A percentile compares a stretch with the other conserved stretches of the same genome.
These are phyloP conservation scores for Spinacia oleracea DNA, from an alignment of 179 eudicot genomes.

Conservation along the genomic window DNA sequence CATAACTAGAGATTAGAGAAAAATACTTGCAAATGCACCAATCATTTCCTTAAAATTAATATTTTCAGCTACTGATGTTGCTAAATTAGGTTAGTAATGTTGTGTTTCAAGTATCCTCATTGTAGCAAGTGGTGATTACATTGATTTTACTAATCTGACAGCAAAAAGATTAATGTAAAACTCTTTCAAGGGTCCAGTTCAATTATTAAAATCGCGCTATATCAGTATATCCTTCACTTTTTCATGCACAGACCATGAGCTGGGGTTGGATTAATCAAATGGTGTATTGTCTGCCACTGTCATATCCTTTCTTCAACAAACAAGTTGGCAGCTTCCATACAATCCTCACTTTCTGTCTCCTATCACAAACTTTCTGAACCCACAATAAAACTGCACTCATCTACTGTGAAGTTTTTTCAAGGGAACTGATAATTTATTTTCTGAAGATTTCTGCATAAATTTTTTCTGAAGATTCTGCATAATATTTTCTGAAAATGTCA, in stretches of 20 bases:
- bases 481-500: no score
- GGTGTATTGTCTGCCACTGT: conserved; percentile 71
- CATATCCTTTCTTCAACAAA: conserved; percentile 57
- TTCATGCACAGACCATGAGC: conserved; percentile 15
- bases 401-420: background rate
- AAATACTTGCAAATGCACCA: conserved; percentile 10
- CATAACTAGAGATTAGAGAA: background rate
- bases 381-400: conserved; percentile 22
- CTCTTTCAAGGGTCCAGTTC: conserved; percentile 7
- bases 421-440: conserved; percentile 19
- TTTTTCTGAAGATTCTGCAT: no score
- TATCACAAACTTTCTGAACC: conserved; percentile 27
- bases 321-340: conserved; percentile 62
- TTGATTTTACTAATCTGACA: conserved; percentile 24
- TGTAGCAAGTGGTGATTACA: conserved; percentile 18
- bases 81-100: background rate
- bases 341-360: conserved; percentile 58
- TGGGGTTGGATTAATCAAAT: conserved; percentile 33
- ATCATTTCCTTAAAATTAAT: background rate
- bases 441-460: conserved; percentile 14
- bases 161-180: conserved; percentile 20
- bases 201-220: conserved; percentile 23
- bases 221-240: conserved; percentile 29
- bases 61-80: background rate
- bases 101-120: background rate